Evolutionary conservation across 1,284 basidiomycete genomes (phyloP).

Genomic region (Ustilago nuda): DNA sequence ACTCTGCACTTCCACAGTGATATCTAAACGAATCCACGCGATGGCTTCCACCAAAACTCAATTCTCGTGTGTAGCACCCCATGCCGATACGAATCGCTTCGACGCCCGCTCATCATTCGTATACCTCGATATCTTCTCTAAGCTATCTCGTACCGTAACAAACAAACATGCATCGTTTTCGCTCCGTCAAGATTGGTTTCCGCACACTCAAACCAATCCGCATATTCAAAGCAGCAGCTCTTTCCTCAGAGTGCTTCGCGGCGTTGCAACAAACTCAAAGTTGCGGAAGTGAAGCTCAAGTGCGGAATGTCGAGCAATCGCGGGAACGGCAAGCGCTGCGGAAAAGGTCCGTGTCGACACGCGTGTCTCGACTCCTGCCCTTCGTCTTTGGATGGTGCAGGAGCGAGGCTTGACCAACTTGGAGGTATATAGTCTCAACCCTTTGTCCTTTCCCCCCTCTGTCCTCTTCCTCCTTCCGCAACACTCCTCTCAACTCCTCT

Average conservation of each 20-base stretch:
- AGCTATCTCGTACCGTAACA: too few relatives aligned
- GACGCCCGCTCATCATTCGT: too few relatives aligned
- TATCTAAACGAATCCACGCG: too few relatives aligned
- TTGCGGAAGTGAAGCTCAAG: not conserved
- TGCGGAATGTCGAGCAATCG: not conserved
- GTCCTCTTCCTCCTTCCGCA: not conserved
- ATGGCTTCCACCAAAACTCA: too few relatives aligned
- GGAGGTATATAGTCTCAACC: constrained; percentile 10
- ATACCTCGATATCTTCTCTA: too few relatives aligned
- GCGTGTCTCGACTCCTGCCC: not conserved
- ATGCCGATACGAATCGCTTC: too few relatives aligned
- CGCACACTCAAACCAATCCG: too few relatives aligned
- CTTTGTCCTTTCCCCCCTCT: not conserved
- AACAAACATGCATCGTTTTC: not conserved
- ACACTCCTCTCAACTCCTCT: not conserved
- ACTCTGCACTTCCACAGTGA: too few relatives aligned
- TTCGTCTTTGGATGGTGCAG: not conserved
- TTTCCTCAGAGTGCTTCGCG: not conserved
- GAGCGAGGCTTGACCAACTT: not conserved
- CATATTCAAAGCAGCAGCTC: not conserved
- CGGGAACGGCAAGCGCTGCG: constrained; percentile 6
- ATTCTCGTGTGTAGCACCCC: too few relatives aligned
- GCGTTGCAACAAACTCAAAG: not conserved
- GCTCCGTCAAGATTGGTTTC: too few relatives aligned
- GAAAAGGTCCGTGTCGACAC: constrained; percentile 1